Evolutionary conservation across 2,329 filamentous ascomycete species (phyloP).

Genomic region (Drechslera avenae): DNA sequence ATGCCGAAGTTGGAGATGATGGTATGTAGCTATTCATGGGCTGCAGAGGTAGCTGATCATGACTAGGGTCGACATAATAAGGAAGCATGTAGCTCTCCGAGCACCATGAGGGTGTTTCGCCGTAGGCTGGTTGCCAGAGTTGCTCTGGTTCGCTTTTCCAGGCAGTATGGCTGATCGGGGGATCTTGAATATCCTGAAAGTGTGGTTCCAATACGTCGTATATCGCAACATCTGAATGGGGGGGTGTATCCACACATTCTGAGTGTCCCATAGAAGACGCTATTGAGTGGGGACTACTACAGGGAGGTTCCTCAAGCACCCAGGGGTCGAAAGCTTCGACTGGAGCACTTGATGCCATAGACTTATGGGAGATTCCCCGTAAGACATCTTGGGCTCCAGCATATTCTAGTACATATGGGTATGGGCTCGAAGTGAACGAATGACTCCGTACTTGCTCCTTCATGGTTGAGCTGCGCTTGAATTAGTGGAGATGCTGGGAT

Average conservation of each 20-base stretch:
- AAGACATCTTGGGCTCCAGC: conserved; percentile 1
- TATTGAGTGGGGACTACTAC: conserved; percentile 20
- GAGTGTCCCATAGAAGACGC: conserved; percentile 17
- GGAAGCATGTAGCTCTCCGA: conserved; percentile 4
- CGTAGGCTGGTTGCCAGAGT: conserved; percentile 4
- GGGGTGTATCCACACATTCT: conserved; percentile 19
- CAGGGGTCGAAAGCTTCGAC: conserved; percentile 18
- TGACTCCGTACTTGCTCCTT: conserved; percentile 17
- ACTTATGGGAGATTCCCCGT: neutral
- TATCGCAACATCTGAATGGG: neutral
- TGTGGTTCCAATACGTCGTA: conserved; percentile 4
- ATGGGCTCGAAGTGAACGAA: conserved; percentile 15
- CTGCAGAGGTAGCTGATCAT: conserved; percentile 3
- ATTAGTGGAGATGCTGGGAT: neutral
- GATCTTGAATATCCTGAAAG: neutral
- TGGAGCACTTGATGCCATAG: conserved; percentile 8
- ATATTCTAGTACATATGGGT: conserved; percentile 12
- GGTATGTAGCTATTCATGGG: neutral
- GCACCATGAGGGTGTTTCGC: conserved; percentile 3
- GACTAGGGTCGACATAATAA: neutral
- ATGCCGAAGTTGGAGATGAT: neutral
- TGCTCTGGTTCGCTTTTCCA: conserved; percentile 1
- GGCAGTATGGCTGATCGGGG: neutral
- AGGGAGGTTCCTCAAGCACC: conserved; percentile 14
- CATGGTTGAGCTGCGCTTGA: conserved; percentile 1